Percentiles rank a stretch among this genome's conserved stretches.
Evolutionary conservation across 352 stramenopile genomes (phyloP).

Genomic region (Pilasporangium apinafurcum): DNA sequence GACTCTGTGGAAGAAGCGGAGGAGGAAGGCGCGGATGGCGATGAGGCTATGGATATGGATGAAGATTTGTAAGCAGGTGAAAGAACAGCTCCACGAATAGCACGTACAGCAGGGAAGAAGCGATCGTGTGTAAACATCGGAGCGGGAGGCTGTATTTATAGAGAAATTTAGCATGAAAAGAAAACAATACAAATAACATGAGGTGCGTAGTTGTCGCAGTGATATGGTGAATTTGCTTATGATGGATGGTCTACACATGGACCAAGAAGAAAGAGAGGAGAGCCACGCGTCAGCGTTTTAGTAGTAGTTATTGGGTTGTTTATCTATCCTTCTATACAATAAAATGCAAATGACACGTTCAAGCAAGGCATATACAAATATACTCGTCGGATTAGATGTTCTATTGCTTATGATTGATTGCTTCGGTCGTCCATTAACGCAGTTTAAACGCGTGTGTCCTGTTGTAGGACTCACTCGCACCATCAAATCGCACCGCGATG

Average conservation of each 20-base stretch:
- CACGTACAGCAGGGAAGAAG: constrained; percentile 2
- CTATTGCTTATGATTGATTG: too few relatives aligned
- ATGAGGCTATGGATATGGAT: constrained; percentile 68
- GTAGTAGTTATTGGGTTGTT: too few relatives aligned
- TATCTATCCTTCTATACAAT: too few relatives aligned
- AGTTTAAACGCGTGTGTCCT: constrained; percentile 76
- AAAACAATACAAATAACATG: constrained; percentile 6
- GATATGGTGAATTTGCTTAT: too few relatives aligned
- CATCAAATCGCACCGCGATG: constrained; percentile 76
- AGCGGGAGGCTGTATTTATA: constrained; percentile 83
- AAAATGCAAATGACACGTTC: too few relatives aligned
- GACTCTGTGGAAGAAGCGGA: constrained; percentile 50
- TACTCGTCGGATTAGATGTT: too few relatives aligned
- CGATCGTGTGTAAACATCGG: constrained; percentile 13
- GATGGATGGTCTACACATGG: too few relatives aligned
- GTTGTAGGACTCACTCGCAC: constrained; percentile 55
- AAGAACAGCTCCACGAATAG: neutral
- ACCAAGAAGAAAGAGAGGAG: too few relatives aligned
- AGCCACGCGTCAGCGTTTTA: too few relatives aligned
- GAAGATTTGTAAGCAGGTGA: constrained; percentile 27
- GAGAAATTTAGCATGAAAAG: constrained; percentile 15
- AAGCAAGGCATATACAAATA: too few relatives aligned
- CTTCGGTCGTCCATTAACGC: too few relatives aligned
- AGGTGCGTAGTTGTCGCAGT: too few relatives aligned
- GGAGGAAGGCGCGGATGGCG: constrained; percentile 62